Base-by-base conservation (phyloP, 192 early-diverging fungal species). In the Backusella tuberculispora region DNA sequence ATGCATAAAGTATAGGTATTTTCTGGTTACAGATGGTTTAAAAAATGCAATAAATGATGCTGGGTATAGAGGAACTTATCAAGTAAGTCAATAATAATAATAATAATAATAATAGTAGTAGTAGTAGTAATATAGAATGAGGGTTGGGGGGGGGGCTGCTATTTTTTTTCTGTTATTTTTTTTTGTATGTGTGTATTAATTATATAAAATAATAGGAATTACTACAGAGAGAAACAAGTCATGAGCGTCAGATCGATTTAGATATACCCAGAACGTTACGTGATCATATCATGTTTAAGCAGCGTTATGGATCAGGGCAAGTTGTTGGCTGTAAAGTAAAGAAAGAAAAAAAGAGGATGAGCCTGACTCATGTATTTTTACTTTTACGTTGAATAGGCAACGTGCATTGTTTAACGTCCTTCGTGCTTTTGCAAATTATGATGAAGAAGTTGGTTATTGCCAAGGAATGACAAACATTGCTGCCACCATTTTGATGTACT, bases 381-480 rank as follows among this genome's bases (percentile, higher is more conserved):
- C 13, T 44, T 24, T 34, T 66, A 34, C 40, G 48, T 66, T 13
- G n/a, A 34, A 24, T 76, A 88, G 93, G 10, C 94, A 95, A 83
- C 86, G 89, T 66, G 75, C 85, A n/a, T 81, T 95, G 47, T 93
- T 94, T 73, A 91, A 94, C 73, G 88, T 96, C 2, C 72, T 95
- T 24, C 88, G 92, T 69, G 93, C 94, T 4, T 95, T 95, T 74
- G 85, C 89, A 3, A 79, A 88, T 46, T 95, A 90, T 73, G 93
- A 96, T 78, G 63, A 81, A 26, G 88, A 92, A 68, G 88, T 96
- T 64, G 95, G 95, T 46, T 96, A 95, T 73, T 96, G 95, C 73
- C 95, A 96, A 83, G 95, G 95, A 6, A 92, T 96, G 80, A 85
- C 93, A 4, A 95, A 92, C 76, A 82, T 96, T 21, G 92, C 87